phyloP scores from a whole-genome alignment of 768 basidiomycete species.

The Mycena rebaudengoi region DNA sequence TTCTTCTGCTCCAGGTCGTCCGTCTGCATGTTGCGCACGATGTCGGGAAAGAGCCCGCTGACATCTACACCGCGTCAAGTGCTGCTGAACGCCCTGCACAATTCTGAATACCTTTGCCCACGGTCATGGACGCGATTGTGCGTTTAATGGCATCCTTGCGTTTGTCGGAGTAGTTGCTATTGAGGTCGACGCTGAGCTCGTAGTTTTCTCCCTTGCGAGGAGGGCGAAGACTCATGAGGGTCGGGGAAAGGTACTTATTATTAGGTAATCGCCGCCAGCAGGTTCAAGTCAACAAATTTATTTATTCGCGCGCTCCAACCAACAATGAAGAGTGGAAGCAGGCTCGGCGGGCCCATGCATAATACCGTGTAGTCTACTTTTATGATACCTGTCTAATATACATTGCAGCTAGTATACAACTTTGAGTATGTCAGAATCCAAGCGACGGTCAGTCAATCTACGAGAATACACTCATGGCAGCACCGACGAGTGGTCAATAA shows the following conservation, averaged over 20 bases:
- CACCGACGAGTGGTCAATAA: conserved; percentile 72
- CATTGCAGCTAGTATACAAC: conserved; percentile 24
- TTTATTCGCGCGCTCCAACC: too few relatives aligned
- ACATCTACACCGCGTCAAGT: conserved; percentile 64
- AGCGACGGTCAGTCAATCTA: too few relatives aligned
- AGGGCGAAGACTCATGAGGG: conserved; percentile 44
- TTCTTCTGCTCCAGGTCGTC: conserved; percentile 99
- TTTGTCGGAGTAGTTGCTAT: conserved; percentile 94
- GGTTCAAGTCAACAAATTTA: too few relatives aligned
- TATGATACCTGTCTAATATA: conserved; percentile 19
- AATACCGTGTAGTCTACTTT: conserved; percentile 20
- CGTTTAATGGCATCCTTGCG: conserved; percentile 99
- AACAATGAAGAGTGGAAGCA: too few relatives aligned
- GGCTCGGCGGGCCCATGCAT: too few relatives aligned
- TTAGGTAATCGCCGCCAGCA: too few relatives aligned
- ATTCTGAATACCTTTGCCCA: conserved; percentile 82
- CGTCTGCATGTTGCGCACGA: conserved; percentile 99
- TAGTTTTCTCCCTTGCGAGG: conserved; percentile 92
- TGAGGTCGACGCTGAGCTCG: conserved; percentile 95
- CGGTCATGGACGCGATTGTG: conserved; percentile 98
- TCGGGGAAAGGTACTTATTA: too few relatives aligned
- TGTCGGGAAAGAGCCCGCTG: conserved; percentile 95
- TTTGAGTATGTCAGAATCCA: too few relatives aligned
- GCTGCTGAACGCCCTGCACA: not conserved
- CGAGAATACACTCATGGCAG: conserved; percentile 40